Evolutionary conservation across 257 asterid species (phyloP), one percentile per base, ranked within the genome.

Genomic region (Solanum chaucha): DNA sequence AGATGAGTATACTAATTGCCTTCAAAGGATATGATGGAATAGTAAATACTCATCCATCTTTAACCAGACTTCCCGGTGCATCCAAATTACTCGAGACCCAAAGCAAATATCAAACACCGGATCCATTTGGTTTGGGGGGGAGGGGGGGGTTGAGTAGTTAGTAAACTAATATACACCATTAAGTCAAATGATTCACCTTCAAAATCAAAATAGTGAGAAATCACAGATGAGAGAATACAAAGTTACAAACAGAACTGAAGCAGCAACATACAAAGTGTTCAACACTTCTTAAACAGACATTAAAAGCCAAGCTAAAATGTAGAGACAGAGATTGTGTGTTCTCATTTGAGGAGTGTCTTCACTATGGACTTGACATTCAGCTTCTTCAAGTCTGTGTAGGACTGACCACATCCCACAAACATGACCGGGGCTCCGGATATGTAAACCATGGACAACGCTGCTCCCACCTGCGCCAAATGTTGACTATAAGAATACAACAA

Each of bases 351-450:
- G 83, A 97, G 98, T 75, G 98, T 95, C 94, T 97, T 97, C 84
- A 94, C 96, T 3, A 97, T 95, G 88, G 98, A 90, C 94, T 97
- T 97, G 35, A 94, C 97, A 38, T 97, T 95, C 26, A 97, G 98
- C 98, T 97, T 95, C 98, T 95, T 96, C 94, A 97, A 85, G 88
- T 95, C 99, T 1, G 98, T 94, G 67, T 95, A 95, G 0, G 98
- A 97, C 93, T 95, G 99, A 81, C 99, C 99, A 82, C 99, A 97
- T 40, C 99, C 99, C 58, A 97, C 98, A 71, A 97, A 97, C 98
- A 97, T 97, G 61, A 97, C 98, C 0, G 99, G 99, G 12, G 99
- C 91, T 65, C 99, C 98, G 8, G 99, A 97, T n/a, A 94, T 89
- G 91, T 97, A 97, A 24, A 97, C 99, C 99, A 97, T 97, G 3